Conservation (phyloP, 2,329 filamentous ascomycete genomes). For the Fusarium sacchari region DNA sequence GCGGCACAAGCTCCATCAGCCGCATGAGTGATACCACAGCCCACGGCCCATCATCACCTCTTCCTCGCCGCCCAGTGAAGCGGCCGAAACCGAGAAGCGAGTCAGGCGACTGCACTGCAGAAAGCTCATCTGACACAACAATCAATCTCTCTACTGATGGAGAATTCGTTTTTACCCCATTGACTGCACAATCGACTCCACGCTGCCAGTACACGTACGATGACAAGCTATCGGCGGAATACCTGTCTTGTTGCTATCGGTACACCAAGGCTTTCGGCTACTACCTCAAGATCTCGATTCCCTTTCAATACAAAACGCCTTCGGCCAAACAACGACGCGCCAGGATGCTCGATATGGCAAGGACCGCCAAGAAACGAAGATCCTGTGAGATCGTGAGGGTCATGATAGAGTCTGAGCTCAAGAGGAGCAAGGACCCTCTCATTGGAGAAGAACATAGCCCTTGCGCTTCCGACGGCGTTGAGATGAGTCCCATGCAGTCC, state of each 20-base stretch:
- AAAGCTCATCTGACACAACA: background rate
- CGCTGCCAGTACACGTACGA: background rate
- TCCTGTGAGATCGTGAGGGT: background rate
- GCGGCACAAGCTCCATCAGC: background rate
- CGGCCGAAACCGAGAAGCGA: background rate
- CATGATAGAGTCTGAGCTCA: constrained; percentile 1
- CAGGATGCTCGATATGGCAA: constrained; percentile 3
- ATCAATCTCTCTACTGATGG: background rate
- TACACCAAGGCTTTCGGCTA: background rate
- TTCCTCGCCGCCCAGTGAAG: background rate
- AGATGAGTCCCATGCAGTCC: background rate
- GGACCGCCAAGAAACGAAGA: background rate
- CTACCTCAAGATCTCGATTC: background rate
- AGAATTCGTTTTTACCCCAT: background rate
- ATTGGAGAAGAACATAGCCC: accelerated
- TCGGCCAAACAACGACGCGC: background rate
- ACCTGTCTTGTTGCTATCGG: background rate
- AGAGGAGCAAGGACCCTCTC: background rate
- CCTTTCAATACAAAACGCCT: background rate
- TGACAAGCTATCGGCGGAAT: background rate
- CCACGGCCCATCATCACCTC: background rate
- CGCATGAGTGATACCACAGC: background rate
- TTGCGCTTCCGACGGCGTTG: too few relatives aligned
- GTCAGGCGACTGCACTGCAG: background rate
- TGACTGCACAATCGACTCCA: background rate